Percentiles rank a stretch among this genome's conserved stretches.
These are phyloP conservation scores for Cladophialophora carrionii DNA, from an alignment of 2,329 filamentous ascomycete species.

Conservation along the genomic window DNA sequence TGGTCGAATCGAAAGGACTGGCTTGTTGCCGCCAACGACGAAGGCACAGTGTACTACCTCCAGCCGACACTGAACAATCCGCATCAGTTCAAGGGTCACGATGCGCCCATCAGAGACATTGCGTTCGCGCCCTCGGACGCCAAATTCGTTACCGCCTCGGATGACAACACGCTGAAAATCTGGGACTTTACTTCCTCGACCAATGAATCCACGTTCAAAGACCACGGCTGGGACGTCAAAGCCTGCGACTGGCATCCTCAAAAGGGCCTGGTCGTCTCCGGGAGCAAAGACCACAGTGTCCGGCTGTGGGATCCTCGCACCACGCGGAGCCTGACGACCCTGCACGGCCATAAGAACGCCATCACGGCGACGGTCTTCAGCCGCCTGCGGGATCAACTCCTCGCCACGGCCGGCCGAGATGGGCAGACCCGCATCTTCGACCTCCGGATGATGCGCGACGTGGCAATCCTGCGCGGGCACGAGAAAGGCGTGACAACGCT, in stretches of 20 bases:
- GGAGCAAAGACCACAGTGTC: conserved; percentile 95
- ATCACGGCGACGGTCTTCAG: conserved; percentile 94
- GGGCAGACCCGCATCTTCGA: conserved; percentile 93
- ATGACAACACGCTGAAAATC: conserved; percentile 91
- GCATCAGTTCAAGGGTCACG: conserved; percentile 88
- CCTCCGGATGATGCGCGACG: conserved; percentile 96
- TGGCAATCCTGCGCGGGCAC: conserved; percentile 88
- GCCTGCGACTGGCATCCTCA: conserved; percentile 96
- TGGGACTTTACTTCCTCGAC: conserved; percentile 90
- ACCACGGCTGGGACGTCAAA: conserved; percentile 98
- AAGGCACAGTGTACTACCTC: conserved; percentile 97
- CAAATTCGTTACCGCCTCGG: conserved; percentile 94
- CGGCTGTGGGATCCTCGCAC: conserved; percentile 98
- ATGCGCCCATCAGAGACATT: conserved; percentile 85
- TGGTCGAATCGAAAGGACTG: conserved; percentile 98
- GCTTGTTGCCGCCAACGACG: conserved; percentile 93
- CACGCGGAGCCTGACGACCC: conserved; percentile 83
- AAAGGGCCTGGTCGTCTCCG: conserved; percentile 90
- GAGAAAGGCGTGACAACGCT: conserved; percentile 95
- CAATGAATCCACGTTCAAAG: conserved; percentile 80
- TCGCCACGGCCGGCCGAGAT: conserved; percentile 91
- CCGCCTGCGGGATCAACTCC: conserved; percentile 76
- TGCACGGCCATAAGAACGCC: conserved; percentile 96
- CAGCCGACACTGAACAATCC: conserved; percentile 99
- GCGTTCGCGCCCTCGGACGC: conserved; percentile 92